phyloP scores from a whole-genome alignment of 73 alveolate species.

The Tetrahymena borealis region DNA sequence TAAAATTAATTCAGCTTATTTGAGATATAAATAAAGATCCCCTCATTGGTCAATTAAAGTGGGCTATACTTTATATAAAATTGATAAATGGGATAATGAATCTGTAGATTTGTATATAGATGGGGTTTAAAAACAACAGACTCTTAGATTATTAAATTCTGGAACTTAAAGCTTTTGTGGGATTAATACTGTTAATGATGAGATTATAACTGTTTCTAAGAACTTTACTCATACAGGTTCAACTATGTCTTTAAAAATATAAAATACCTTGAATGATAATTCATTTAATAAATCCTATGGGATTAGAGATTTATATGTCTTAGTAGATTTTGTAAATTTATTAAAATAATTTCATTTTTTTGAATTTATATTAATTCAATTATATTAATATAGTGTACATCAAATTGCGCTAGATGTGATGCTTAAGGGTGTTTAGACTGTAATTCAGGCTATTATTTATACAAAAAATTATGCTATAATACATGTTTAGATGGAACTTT shows the following conservation, averaged over 20 bases:
- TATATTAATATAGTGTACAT: no score
- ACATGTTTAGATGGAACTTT: no score
- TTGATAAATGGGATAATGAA: background rate
- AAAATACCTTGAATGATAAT: background rate
- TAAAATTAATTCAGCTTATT: no score
- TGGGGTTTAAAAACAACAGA: background rate
- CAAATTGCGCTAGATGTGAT: no score
- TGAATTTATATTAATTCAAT: no score
- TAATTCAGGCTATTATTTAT: no score
- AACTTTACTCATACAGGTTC: background rate
- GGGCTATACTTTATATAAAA: background rate
- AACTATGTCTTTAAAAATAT: background rate
- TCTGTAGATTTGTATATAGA: background rate
- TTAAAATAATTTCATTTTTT: no score
- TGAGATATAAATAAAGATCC: no score
- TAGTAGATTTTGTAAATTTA: background rate
- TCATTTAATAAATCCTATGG: background rate
- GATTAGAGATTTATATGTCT: background rate
- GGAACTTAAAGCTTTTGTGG: background rate
- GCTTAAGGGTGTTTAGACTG: no score
- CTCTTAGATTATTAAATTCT: background rate
- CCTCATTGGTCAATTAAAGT: background rate
- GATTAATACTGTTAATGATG: background rate
- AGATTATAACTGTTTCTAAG: background rate
- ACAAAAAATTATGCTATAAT: no score